Conservation (phyloP, 2,329 filamentous ascomycete genomes). For the Rhinocladiella mackenziei region DNA sequence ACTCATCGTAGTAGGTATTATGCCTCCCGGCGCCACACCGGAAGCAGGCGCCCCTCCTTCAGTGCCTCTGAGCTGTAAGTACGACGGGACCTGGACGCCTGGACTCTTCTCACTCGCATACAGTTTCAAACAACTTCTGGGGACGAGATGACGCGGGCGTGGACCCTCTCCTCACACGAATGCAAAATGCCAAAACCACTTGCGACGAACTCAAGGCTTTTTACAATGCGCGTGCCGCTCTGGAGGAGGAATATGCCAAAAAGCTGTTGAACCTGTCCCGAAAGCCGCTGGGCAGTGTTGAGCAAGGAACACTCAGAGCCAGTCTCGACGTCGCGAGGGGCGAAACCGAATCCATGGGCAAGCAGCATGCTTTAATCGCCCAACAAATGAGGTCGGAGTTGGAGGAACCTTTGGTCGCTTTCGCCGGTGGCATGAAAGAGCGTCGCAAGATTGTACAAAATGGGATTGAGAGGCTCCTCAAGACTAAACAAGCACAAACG, state of each 20-base stretch:
- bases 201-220: slow-evolving; percentile 91
- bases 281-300: slow-evolving; percentile 83
- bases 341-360: slow-evolving; percentile 90
- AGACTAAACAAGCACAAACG: slow-evolving; percentile 89
- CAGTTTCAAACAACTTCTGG: slow-evolving; percentile 97
- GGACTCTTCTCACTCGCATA: background rate
- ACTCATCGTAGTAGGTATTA: slow-evolving; percentile 4
- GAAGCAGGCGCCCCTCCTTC: slow-evolving; percentile 24
- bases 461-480: slow-evolving; percentile 89
- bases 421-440: slow-evolving; percentile 93
- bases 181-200: slow-evolving; percentile 90
- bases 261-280: slow-evolving; percentile 81
- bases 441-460: slow-evolving; percentile 92
- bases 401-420: slow-evolving; percentile 87
- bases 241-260: slow-evolving; percentile 93
- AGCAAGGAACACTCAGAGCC: slow-evolving; percentile 74
- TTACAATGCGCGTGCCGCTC: slow-evolving; percentile 82
- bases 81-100: background rate
- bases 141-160: slow-evolving; percentile 98
- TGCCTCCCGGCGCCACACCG: slow-evolving; percentile 20
- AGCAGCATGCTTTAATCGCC: slow-evolving; percentile 85
- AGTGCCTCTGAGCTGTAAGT: slow-evolving; percentile 27
- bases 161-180: slow-evolving; percentile 82
- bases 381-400: slow-evolving; percentile 93
- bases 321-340: slow-evolving; percentile 84